These are phyloP conservation scores for Microbotryomycetes sp. DNA, from an alignment of 1,284 basidiomycete species.

Conservation along the genomic window DNA sequence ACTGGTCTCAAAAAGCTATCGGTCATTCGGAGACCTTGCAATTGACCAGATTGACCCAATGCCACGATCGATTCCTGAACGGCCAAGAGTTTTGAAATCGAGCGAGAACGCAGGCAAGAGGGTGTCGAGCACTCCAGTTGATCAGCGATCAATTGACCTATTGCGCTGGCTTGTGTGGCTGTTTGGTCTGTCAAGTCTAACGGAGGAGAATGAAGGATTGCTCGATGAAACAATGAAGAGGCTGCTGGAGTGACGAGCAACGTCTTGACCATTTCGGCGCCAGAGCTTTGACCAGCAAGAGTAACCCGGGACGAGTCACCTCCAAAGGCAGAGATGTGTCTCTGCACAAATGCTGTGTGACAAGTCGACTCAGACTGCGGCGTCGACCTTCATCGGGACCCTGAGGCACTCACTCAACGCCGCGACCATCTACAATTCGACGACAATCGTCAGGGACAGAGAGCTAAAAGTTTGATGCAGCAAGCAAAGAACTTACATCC, in stretches of 20 bases:
- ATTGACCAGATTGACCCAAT: conserved; percentile 47
- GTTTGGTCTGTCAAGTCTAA: conserved; percentile 73
- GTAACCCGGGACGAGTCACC: conserved; percentile 62
- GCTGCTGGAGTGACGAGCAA: conserved; percentile 39
- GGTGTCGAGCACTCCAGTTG: conserved; percentile 49
- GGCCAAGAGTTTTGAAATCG: conserved; percentile 52
- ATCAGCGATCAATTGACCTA: conserved; percentile 54
- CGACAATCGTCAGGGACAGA: no score
- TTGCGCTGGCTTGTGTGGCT: conserved; percentile 49
- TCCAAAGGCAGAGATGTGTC: conserved; percentile 55
- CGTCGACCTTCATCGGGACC: not conserved
- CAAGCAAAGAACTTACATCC: conserved; percentile 8
- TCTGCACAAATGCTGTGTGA: conserved; percentile 52
- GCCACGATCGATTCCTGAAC: conserved; percentile 49
- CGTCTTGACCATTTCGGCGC: conserved; percentile 68
- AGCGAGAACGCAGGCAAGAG: conserved; percentile 52
- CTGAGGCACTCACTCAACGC: not conserved
- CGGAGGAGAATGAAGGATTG: conserved; percentile 76
- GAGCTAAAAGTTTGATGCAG: no score
- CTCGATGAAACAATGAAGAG: conserved; percentile 43
- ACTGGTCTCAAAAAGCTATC: conserved; percentile 24
- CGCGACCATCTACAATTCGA: not conserved
- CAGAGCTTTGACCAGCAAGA: conserved; percentile 79
- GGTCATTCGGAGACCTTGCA: conserved; percentile 47
- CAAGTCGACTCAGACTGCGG: not conserved